phyloP scores from a whole-genome alignment of 2,329 filamentous ascomycete genomes.

The Colletotrichum higginsianum region DNA sequence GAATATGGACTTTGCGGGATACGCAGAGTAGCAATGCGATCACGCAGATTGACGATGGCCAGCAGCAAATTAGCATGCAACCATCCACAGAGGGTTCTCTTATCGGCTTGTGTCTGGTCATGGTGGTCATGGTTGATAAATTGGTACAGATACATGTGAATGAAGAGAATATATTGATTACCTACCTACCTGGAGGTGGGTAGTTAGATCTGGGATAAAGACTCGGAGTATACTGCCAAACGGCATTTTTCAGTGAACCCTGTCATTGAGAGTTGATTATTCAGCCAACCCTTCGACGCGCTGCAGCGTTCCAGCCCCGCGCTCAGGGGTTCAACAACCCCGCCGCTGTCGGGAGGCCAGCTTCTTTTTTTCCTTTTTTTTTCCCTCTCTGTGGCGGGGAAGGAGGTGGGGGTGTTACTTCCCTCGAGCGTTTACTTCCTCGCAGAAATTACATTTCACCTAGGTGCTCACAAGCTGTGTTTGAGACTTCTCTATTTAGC shows the following conservation, averaged over 20 bases:
- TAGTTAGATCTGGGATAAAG: too few species aligned
- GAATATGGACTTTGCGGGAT: constrained; percentile 5
- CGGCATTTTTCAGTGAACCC: not conserved
- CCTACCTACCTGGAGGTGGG: too few species aligned
- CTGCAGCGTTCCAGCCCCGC: constrained; percentile 5
- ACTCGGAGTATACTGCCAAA: too few species aligned
- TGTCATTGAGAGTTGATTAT: not conserved
- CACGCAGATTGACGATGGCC: constrained; percentile 36
- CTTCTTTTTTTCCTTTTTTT: not conserved
- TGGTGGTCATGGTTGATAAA: not conserved
- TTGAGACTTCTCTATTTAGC: not conserved
- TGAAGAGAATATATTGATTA: too few species aligned
- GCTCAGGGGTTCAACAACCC: not conserved
- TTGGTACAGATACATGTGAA: too few species aligned
- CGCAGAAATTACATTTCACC: not conserved
- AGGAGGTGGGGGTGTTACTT: not conserved
- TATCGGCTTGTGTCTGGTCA: not conserved
- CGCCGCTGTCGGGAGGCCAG: constrained; percentile 6
- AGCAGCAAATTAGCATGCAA: not conserved
- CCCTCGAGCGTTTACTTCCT: not conserved
- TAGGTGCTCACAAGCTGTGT: too few species aligned
- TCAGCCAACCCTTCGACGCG: not conserved
- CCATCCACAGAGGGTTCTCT: not conserved
- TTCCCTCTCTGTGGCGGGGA: constrained; percentile 2
- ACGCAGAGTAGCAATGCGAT: constrained; percentile 33